Conservation (phyloP, 2,329 filamentous ascomycete species). For the Colletotrichum tropicale region DNA sequence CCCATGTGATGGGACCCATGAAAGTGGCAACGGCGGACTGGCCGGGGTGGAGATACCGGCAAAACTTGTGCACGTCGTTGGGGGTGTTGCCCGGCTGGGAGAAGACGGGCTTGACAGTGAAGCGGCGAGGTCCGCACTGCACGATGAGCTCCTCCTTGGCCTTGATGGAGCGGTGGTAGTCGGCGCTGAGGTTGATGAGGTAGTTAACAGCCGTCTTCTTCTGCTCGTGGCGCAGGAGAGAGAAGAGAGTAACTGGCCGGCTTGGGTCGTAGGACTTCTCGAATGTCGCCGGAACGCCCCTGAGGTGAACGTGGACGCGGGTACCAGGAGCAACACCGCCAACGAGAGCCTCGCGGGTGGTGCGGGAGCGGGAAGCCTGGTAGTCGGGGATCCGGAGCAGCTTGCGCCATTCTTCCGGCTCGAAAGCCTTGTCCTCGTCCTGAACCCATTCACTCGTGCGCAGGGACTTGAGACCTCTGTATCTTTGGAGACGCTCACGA, state of each 20-base stretch:
- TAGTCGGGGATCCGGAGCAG: constrained; percentile 91
- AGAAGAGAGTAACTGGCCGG: constrained; percentile 77
- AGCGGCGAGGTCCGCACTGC: constrained; percentile 86
- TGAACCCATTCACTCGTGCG: constrained; percentile 88
- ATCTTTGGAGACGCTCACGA: constrained; percentile 82
- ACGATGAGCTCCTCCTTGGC: constrained; percentile 91
- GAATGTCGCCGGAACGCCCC: constrained; percentile 47
- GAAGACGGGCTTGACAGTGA: constrained; percentile 89
- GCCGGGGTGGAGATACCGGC: constrained; percentile 88
- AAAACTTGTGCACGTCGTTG: constrained; percentile 97
- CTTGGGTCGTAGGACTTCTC: constrained; percentile 55
- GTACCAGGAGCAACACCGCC: constrained; percentile 87
- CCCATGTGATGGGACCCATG: constrained; percentile 91
- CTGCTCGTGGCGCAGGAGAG: constrained; percentile 90
- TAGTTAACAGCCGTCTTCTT: constrained; percentile 92
- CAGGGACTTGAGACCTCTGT: constrained; percentile 90
- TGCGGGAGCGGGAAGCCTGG: constrained; percentile 78
- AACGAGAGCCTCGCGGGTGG: constrained; percentile 82
- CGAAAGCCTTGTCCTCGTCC: constrained; percentile 82
- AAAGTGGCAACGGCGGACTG: constrained; percentile 89
- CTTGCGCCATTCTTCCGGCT: constrained; percentile 89
- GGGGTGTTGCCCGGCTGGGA: constrained; percentile 88
- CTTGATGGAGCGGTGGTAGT: constrained; percentile 78
- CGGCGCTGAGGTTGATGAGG: constrained; percentile 83
- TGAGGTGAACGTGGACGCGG: constrained; percentile 80